Base-by-base conservation (phyloP, 148 eudicot species). In the Euryodendron excelsum region DNA sequence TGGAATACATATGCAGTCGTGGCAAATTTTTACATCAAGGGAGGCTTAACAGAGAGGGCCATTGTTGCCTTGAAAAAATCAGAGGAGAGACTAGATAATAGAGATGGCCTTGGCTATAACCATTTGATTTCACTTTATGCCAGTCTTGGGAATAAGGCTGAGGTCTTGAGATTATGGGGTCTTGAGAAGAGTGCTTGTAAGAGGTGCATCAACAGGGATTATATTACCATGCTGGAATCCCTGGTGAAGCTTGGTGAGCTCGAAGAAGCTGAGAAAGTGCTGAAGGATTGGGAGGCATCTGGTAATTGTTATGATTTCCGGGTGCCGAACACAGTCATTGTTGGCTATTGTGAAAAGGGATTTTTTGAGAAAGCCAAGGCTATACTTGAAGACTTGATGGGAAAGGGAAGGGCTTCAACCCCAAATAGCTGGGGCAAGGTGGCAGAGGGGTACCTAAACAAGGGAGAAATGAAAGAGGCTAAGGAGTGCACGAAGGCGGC, bases 1-100 rank as follows among this genome's bases (percentile, higher is more conserved):
- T 96, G 98, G 99, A 92, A 89, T 81, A 90, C 98, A 0, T 96
- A 92, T 82, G 87, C 95, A 13, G 89, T 87, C 55, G 95, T 86
- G 47, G 99, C 97, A 53, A 89, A 92, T 76, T 80, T 82, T 65
- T 92, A 84, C 78, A 84, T 92, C 9, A 93, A 86, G 77, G 90
- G 83, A 15, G 89, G 86, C 41, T 85, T 89, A 3, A 55, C 50
- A 45, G 84, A 86, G 5, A 85, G 93, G 83, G 99, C 98, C 15
- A 75, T 74, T 67, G 70, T 71, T 25, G 83, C 87, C 85, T 73
- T 96, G 78, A 82, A 86, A 73, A 90, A 89, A 83, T 90, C 97
- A 0, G 98, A 93, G 85, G 87, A 83, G 65, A 84, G 85, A 73
- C 53, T 93, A 10, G 89, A 87, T 45, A 78, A 73, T 21, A 91